Evolutionary conservation across 768 basidiomycete species (phyloP), one percentile per base, ranked within the genome.

Genomic region (Leccinellum albellum): DNA sequence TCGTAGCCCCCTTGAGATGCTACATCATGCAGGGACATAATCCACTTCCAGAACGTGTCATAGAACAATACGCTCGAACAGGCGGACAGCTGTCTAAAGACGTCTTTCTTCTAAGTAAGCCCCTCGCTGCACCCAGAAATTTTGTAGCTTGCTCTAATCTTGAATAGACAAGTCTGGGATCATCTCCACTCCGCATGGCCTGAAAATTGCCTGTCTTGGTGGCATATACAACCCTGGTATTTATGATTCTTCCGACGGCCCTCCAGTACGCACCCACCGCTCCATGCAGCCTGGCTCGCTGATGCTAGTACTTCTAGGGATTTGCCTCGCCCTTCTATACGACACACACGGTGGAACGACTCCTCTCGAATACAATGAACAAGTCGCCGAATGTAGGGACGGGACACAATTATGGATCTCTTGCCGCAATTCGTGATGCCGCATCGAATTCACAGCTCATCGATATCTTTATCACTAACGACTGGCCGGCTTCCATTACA

Each of bases 1-100:
- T 53, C 54, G 56, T 62, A 96, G 92, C 86, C 28, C 91, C 95
- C 12, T 74, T 96, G 17, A 89, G 91, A 66, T 94, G 92, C 64
- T 98, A 96, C 75, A 85, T 97, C 56, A 94, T 94, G 83, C 87
- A 94, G 69, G 95, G 95, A 17, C 82, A 85, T 53, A 75, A 85
- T 61, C 84, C 88, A 2, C 71, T 98, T 14, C 93, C 94, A 5
- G 76, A 80, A 46, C 69, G 75, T 26, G 85, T 97, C 17, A 82
- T 91, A 56, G 84, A 87, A 60, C 88, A 85, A 68, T 88, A 91
- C 66, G 79, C 83, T 20, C 80, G 83, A 69, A 87, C 86, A 2
- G 85, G 86, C 2, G 92, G 91, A 37, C 87, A 94, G 66, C 66
- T 98, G 24, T 87, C 85, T 68, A 80, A 82, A 60, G 92, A 94